Evolutionary conservation across 331 rosid species (phyloP), one percentile per base, ranked within the genome.

Genomic region (Prunus yedoensis): DNA sequence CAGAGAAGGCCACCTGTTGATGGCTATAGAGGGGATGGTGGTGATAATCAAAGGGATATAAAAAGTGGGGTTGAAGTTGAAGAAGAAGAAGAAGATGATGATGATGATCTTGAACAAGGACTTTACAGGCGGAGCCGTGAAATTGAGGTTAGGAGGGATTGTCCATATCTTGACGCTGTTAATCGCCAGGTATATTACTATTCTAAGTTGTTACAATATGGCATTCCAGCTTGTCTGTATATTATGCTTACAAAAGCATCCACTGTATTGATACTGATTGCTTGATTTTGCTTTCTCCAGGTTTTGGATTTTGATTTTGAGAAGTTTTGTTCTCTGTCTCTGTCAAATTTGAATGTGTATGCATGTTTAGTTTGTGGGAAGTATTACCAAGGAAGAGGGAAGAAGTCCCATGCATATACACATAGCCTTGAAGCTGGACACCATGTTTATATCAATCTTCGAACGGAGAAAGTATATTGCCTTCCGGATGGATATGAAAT

Each of bases 291-390:
- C 51, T 11, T 56, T 62, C 25, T 74, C 71, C 88, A 94, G 97
- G 99, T 94, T 84, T 89, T 95, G 90, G 99, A 95, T 88, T 95
- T 95, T 59, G 97, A 95, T 86, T 95, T 95, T 61, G 99, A 95
- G 84, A 95, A 76, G 89, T 95, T 95, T 74, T 95, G 99, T 78
- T 92, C 97, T 7, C 96, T 95, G 60, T 95, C 97, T 50, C 70
- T 95, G 49, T 92, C 97, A 2, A 92, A 92, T 83, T 86, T 95
- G 81, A 95, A 95, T 67, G 99, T 95, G 59, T 95, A 92, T 84
- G 97, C 97, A 0, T 95, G 99, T 70, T 78, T 95, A 85, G 99
- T 95, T 46, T 95, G 99, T 60, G 99, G 99, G 38, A 95, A 95
- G 79, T 95, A 92, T 78, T 92, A 85, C 79, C 97, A 95, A 89